Percentiles rank a stretch among this genome's conserved stretches.
Conservation (phyloP, 495 filamentous ascomycete species). For the Neurospora sp. region DNA sequence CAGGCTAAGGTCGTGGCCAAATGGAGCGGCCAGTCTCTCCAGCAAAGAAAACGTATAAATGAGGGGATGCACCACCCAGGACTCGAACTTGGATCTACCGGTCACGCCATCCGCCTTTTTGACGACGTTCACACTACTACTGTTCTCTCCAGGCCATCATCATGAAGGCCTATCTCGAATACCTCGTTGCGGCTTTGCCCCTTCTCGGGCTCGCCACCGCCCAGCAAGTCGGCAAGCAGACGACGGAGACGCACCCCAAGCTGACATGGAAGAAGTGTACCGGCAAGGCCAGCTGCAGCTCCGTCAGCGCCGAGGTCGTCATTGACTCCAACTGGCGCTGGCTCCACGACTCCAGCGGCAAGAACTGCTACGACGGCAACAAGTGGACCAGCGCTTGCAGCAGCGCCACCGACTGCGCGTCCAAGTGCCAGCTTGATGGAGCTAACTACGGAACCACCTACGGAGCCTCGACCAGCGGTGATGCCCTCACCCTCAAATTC, state of each 20-base stretch:
- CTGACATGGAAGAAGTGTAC: slow-evolving; percentile 50
- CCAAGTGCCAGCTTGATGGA: slow-evolving; percentile 39
- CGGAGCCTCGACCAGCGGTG: slow-evolving; percentile 36
- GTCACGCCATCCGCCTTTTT: background rate
- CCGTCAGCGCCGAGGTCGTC: slow-evolving; percentile 33
- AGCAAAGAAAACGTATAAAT: background rate
- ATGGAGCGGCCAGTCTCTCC: background rate
- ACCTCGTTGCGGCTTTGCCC: slow-evolving; percentile 22
- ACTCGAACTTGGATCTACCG: background rate
- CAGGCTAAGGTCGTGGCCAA: background rate
- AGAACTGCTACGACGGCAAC: slow-evolving; percentile 46
- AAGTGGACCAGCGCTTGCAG: slow-evolving; percentile 36
- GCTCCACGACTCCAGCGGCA: slow-evolving; percentile 28
- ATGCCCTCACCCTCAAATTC: slow-evolving; percentile 45
- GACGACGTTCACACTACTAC: background rate
- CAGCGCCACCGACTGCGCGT: slow-evolving; percentile 32
- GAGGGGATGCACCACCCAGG: background rate
- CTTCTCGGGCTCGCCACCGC: slow-evolving; percentile 21
- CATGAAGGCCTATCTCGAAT: slow-evolving; percentile 21
- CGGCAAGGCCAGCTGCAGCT: slow-evolving; percentile 37
- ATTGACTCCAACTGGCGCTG: slow-evolving; percentile 47
- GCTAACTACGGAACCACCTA: slow-evolving; percentile 39
- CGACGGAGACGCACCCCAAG: slow-evolving; percentile 48
- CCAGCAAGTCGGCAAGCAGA: slow-evolving; percentile 47
- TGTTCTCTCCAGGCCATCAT: background rate